Conservation (phyloP, 2,329 filamentous ascomycete species). For the Chaetomiaceae sp. region DNA sequence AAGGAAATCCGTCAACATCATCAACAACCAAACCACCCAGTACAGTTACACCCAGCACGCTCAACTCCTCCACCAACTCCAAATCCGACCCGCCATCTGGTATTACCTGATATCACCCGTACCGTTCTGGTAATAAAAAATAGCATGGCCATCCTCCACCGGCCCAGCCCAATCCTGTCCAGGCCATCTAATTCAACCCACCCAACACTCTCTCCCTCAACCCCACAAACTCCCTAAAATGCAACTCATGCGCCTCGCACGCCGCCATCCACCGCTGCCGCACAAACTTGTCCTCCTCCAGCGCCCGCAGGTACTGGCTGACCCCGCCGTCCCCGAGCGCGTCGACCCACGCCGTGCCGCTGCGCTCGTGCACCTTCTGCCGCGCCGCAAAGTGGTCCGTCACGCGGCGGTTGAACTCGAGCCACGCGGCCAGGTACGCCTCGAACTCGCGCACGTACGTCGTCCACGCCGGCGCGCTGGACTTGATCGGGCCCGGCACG, state of each 20-base stretch:
- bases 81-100: too few species aligned
- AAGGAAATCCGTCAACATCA: too few species aligned
- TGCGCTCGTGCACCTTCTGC: constrained; percentile 36
- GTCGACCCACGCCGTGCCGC: constrained; percentile 42
- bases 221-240: constrained; percentile 52
- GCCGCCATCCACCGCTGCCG: constrained; percentile 54
- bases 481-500: constrained; percentile 39
- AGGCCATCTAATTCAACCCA: too few species aligned
- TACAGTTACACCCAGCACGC: too few species aligned
- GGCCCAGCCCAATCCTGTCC: too few species aligned
- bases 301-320: constrained; percentile 51
- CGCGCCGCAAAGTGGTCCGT: constrained; percentile 51
- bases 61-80: too few species aligned
- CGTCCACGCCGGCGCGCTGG: constrained; percentile 39
- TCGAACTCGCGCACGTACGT: constrained; percentile 50
- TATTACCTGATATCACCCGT: not conserved
- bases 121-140: too few species aligned
- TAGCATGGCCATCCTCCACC: not conserved
- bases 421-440: constrained; percentile 48
- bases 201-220: constrained; percentile 37
- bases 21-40: too few species aligned
- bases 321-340: constrained; percentile 41
- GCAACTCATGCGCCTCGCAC: constrained; percentile 53
- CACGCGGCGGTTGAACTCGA: constrained; percentile 46
- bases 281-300: constrained; percentile 60